Evolutionary conservation across 1,284 basidiomycete species (phyloP).

Genomic region (Golubevia sp.): DNA sequence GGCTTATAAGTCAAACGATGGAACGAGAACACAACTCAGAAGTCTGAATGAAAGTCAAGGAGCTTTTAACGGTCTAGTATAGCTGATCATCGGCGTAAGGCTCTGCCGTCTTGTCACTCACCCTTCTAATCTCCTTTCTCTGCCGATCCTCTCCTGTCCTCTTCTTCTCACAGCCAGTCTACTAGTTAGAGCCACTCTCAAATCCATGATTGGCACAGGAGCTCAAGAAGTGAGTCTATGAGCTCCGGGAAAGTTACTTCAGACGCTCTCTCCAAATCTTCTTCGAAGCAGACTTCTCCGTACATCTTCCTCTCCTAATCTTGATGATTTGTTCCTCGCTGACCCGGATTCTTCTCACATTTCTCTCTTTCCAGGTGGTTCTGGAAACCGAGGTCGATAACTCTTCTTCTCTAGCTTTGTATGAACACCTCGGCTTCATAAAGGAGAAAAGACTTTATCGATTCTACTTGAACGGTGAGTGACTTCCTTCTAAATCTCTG

Average conservation of each 20-base stretch:
- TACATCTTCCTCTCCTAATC: conserved; percentile 1
- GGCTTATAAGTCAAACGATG: too few species aligned
- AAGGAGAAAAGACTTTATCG: conserved; percentile 90
- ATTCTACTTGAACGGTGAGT: conserved; percentile 86
- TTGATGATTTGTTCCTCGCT: conserved; percentile 2
- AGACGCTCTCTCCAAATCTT: conserved; percentile 7
- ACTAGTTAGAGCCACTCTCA: conserved; percentile 77
- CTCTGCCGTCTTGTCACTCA: too few species aligned
- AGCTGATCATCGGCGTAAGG: too few species aligned
- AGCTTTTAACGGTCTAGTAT: too few species aligned
- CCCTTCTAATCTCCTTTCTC: too few species aligned
- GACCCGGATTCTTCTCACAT: too few species aligned
- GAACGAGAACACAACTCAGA: too few species aligned
- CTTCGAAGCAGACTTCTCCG: background rate
- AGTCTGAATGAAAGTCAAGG: too few species aligned
- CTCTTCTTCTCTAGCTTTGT: conserved; percentile 79
- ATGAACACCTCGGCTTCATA: conserved; percentile 90
- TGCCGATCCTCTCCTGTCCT: background rate
- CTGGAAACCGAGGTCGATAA: conserved; percentile 98
- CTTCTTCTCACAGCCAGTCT: conserved; percentile 7
- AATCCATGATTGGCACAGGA: conserved; percentile 76
- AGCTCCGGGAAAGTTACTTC: background rate
- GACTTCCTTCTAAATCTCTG: too few species aligned
- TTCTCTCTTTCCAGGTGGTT: conserved; percentile 70
- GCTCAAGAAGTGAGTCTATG: conserved; percentile 75